Evolutionary conservation across 2,329 filamentous ascomycete genomes (phyloP), one percentile per base, ranked within the genome.

Genomic region (Alternaria sp.): DNA sequence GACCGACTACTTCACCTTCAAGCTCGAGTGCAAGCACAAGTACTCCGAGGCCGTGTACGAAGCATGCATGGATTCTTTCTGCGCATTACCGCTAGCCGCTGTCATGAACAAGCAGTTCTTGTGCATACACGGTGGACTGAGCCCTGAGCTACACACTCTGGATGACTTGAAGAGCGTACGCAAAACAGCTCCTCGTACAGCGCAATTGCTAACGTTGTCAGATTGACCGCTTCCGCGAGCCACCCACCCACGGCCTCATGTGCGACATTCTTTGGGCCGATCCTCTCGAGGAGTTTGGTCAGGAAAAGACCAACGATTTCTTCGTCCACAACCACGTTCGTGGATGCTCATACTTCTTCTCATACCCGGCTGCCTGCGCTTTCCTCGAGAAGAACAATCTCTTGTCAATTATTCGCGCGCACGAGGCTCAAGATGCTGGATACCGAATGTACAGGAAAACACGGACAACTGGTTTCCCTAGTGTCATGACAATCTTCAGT

Each of bases 91-190:
- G 30, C 84, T 99, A 71, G 95, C 95, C 58, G 95, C 95, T 28
- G 90, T 99, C 69, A 99, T 99, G 95, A 99, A 99, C 87, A 99
- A 99, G 85, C 95, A 99, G 80, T 99, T 99, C 81, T 84, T 99
- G 69, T 99, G 95, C 79, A 98, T 99, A 72, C 95, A 99, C 78
- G 95, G 95, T 75, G 95, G 95, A 65, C 84, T 99, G 70, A 97
- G 94, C 79, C 95, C 95, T 7, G 95, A 99, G 81, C 83, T 99
- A 64, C 94, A 98, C 80, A 97, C 94, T 5, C 85, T 99, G 54
- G 95, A 99, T 70, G 95, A 99, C 74, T 82, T 99, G 70, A 93
- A 94, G 84, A 91, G 85, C 77, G 92, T 95, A 82, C 69, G 91
- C 67, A 42, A 24, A 18, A 22, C 11, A 18, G 5, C 7, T 2